Base-by-base conservation (phyloP, 1,284 basidiomycete genomes). In the Fistulinella staudtii region DNA sequence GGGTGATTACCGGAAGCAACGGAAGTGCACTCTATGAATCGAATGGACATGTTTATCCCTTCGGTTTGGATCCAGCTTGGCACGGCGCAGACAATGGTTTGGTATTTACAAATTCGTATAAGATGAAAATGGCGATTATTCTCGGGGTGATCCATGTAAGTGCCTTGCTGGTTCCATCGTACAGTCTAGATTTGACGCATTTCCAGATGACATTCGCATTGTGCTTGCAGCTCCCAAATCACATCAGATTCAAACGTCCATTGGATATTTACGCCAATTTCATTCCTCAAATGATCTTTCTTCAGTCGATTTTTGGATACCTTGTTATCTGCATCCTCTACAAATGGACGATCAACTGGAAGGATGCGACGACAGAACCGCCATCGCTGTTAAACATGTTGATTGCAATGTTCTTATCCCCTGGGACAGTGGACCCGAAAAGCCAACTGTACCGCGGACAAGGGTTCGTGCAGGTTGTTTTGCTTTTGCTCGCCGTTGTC, bases 81-180 rank as follows among this genome's bases (percentile, higher is more conserved):
- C 93, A 97, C 65, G 93, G 86, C 27, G 78, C 94, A 8, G 90
- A 93, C 56, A 99, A 99, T 64, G 75, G 75, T 1, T 77, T 99
- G 47, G 85, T 98, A 45, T 99, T 99, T 67, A 90, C 89, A 52
- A 99, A 99, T 69, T 98, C 94, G 45, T 94, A 96, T 77, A 99
- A 99, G 84, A 99, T 99, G 96, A 99, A 99, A 76, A 94, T 99
- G 93, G 92, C 93, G 14, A 88, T 99, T 63, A 83, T 99, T 43
- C 72, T 99, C 47, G 96, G 96, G 69, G 95, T 99, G 53, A 88
- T 91, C 54, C 96, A 99, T 67, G 93, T 95, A 68, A 51, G 88
- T 74, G 21, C 36, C 49, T 49, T 34, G 36, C 24, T 36, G 20
- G 36, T 41, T 46, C 51, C 25, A 34, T 34, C 41, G 20, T 39